A percentile compares a stretch with the other conserved stretches of the same genome.
phyloP scores from a whole-genome alignment of 768 basidiomycete genomes.

The Lactarius psammicola region DNA sequence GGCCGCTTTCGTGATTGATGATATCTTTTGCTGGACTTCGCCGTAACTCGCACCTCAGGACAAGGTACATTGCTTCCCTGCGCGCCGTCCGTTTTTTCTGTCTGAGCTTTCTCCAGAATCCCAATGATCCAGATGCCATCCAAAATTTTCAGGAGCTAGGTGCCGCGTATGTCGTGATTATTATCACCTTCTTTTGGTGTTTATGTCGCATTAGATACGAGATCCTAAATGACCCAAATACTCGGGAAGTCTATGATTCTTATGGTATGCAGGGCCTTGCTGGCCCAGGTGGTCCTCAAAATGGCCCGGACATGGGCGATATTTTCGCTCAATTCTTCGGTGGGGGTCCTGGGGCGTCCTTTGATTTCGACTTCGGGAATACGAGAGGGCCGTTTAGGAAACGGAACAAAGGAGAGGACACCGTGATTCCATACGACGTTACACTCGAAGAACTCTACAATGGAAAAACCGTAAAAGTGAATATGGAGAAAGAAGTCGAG shows the following conservation, averaged over 20 bases:
- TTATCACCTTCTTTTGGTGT: not conserved
- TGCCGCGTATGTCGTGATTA: conserved; percentile 60
- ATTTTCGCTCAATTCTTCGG: conserved; percentile 74
- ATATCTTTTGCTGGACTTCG: conserved; percentile 19
- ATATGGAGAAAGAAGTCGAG: conserved; percentile 80
- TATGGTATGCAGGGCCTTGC: conserved; percentile 69
- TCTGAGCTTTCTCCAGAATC: conserved; percentile 56
- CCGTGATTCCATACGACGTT: conserved; percentile 76
- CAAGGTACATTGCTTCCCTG: conserved; percentile 47
- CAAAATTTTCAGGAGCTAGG: conserved; percentile 87
- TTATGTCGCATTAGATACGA: conserved; percentile 59
- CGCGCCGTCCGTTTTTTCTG: not conserved
- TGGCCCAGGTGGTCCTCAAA: conserved; percentile 44
- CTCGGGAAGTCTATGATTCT: conserved; percentile 69
- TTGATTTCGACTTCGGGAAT: conserved; percentile 60
- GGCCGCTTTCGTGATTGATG: conserved; percentile 9
- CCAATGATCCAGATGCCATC: conserved; percentile 80
- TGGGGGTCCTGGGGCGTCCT: conserved; percentile 53
- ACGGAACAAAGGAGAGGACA: conserved; percentile 64
- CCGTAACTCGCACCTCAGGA: conserved; percentile 46
- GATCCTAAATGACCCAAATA: conserved; percentile 67
- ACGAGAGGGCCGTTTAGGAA: conserved; percentile 34
- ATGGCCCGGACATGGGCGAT: conserved; percentile 57
- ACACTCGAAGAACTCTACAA: conserved; percentile 91
- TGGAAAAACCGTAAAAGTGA: conserved; percentile 85